Percentiles rank a stretch among this genome's conserved stretches.
Conservation (phyloP, 169 alveolate species). For the Eimeria acervulina region DNA sequence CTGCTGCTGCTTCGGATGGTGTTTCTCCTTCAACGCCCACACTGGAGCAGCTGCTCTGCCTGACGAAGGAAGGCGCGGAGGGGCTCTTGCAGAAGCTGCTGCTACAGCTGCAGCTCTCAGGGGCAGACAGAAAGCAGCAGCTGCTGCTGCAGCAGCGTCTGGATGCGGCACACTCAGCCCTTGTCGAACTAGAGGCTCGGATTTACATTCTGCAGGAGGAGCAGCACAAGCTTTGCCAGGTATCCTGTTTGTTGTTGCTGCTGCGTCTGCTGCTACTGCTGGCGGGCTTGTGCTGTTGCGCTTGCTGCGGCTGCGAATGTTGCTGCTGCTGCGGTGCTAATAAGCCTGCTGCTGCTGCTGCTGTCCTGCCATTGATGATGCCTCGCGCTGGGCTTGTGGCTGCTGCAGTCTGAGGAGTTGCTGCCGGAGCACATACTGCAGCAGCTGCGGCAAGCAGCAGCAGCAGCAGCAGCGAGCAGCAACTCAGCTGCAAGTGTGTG, state of each 20-base stretch:
- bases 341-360: neutral
- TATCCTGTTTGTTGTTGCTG: neutral
- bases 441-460: constrained; percentile 74
- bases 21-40: constrained; percentile 28
- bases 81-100: constrained; percentile 54
- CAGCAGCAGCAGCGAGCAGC: constrained; percentile 58
- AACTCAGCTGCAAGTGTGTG: constrained; percentile 59
- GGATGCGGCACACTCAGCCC: constrained; percentile 74
- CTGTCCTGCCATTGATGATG: neutral
- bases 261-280: neutral
- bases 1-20: neutral
- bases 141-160: constrained; percentile 57
- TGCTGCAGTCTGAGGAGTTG: constrained; percentile 71
- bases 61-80: constrained; percentile 46
- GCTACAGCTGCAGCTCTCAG: constrained; percentile 33
- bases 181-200: constrained; percentile 44
- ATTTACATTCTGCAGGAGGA: constrained; percentile 53
- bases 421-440: constrained; percentile 72
- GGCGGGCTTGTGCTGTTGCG: neutral
- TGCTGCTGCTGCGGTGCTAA: constrained; percentile 42
- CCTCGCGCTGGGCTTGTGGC: neutral
- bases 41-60: constrained; percentile 67
- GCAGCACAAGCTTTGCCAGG: constrained; percentile 72
- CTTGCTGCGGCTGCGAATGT: neutral
- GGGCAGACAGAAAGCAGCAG: constrained; percentile 5